These are phyloP conservation scores for Annulohypoxylon stygium DNA, from an alignment of 495 filamentous ascomycete species.

Conservation along the genomic window DNA sequence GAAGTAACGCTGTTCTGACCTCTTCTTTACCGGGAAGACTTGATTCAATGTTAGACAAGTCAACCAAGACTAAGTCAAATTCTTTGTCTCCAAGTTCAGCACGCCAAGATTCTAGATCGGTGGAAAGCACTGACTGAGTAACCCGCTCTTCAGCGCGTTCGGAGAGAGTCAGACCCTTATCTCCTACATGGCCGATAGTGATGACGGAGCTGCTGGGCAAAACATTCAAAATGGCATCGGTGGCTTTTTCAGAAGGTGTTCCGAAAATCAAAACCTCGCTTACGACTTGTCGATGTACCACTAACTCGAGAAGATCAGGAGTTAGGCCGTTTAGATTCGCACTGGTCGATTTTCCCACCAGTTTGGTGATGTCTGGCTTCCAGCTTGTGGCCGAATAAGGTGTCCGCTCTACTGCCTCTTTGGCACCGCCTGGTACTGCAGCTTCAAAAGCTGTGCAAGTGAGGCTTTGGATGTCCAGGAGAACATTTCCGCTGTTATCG, in stretches of 20 bases:
- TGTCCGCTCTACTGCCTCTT: neutral
- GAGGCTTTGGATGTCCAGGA: conserved; percentile 41
- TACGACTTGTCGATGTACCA: neutral
- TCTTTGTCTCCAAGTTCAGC: neutral
- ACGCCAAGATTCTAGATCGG: neutral
- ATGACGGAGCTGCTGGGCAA: neutral
- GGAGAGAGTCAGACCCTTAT: neutral
- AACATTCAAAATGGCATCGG: neutral
- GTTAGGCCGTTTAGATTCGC: neutral
- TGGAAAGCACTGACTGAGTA: neutral
- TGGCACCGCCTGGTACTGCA: conserved; percentile 39
- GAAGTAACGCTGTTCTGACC: neutral
- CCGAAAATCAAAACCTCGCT: neutral
- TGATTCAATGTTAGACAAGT: neutral
- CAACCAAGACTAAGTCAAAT: neutral
- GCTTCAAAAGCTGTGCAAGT: conserved; percentile 43
- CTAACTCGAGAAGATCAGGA: neutral
- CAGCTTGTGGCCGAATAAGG: neutral
- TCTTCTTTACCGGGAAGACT: neutral
- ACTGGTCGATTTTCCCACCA: too few relatives aligned
- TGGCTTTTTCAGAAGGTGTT: neutral
- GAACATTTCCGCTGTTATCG: conserved; percentile 13
- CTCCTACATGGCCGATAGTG: neutral
- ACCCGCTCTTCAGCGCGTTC: neutral
- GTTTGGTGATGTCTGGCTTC: conserved; percentile 1